Conservation (phyloP, 768 basidiomycete species). For the Amylocystis lapponica region DNA sequence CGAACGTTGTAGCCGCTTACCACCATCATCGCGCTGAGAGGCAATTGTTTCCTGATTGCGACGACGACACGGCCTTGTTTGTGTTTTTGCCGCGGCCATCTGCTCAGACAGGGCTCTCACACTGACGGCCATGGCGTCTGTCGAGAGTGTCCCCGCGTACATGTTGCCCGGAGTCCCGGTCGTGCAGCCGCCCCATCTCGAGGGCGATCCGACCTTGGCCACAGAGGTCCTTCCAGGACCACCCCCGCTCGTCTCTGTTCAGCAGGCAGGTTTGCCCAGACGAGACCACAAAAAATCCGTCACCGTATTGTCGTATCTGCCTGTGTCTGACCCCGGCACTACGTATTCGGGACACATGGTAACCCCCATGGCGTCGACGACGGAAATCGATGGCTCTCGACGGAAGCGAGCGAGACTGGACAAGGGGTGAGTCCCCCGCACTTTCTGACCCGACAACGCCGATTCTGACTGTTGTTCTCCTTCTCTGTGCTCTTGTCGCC, state of each 20-base stretch:
- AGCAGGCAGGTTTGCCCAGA: slow-evolving; percentile 54
- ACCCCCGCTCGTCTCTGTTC: slow-evolving; percentile 65
- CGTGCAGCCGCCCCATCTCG: slow-evolving; percentile 73
- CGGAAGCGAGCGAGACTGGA: slow-evolving; percentile 69
- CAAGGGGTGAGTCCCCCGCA: slow-evolving; percentile 54
- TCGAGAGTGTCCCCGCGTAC: slow-evolving; percentile 65
- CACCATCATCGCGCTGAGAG: slow-evolving; percentile 2
- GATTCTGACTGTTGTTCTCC: neutral
- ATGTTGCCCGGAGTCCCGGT: slow-evolving; percentile 68
- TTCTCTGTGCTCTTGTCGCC: neutral
- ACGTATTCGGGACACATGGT: slow-evolving; percentile 78
- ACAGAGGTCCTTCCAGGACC: slow-evolving; percentile 90
- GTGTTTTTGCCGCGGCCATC: neutral
- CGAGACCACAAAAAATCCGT: slow-evolving; percentile 77
- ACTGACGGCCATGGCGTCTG: slow-evolving; percentile 56
- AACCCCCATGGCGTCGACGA: slow-evolving; percentile 43
- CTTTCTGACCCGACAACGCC: slow-evolving; percentile 2
- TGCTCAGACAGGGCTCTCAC: slow-evolving; percentile 4
- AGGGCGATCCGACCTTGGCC: slow-evolving; percentile 75
- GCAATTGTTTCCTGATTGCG: neutral
- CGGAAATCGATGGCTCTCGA: slow-evolving; percentile 60
- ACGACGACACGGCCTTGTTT: slow-evolving; percentile 2
- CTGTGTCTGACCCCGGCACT: slow-evolving; percentile 79
- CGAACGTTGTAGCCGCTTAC: neutral
- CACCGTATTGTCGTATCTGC: slow-evolving; percentile 71